A percentile compares a stretch with the other conserved stretches of the same genome.
phyloP scores from a whole-genome alignment of 257 asterid species.

The Solanum sejunctum region DNA sequence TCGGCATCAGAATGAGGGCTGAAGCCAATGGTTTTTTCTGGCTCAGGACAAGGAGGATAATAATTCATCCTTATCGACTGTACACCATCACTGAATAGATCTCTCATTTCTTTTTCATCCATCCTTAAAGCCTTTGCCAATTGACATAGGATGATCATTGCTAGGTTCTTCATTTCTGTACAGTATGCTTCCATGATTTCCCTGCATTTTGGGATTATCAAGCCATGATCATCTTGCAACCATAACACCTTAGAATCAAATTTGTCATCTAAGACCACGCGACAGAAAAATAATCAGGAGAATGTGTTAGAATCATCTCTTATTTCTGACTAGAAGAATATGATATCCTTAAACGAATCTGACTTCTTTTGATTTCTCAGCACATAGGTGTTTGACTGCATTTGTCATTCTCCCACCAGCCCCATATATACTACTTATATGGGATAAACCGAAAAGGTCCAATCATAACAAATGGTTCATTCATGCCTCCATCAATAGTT shows the following conservation, averaged over 20 bases:
- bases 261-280: neutral
- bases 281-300: neutral
- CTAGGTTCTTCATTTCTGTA: constrained; percentile 20
- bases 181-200: constrained; percentile 27
- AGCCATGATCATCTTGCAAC: neutral
- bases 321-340: neutral
- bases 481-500: neutral
- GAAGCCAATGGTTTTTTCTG: constrained; percentile 32
- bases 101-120: constrained; percentile 23
- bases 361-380: neutral
- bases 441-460: neutral
- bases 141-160: constrained; percentile 17
- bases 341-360: neutral
- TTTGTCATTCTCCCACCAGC: neutral
- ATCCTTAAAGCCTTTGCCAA: constrained; percentile 33
- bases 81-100: constrained; percentile 22
- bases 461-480: neutral
- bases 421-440: neutral
- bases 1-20: constrained; percentile 50
- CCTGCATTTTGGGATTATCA: constrained; percentile 9
- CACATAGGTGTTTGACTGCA: neutral
- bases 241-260: neutral
- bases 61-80: constrained; percentile 43
- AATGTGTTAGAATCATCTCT: neutral
- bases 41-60: constrained; percentile 51